Conservation (phyloP, 2,329 filamentous ascomycete genomes). For the Aquanectria penicillioides region DNA sequence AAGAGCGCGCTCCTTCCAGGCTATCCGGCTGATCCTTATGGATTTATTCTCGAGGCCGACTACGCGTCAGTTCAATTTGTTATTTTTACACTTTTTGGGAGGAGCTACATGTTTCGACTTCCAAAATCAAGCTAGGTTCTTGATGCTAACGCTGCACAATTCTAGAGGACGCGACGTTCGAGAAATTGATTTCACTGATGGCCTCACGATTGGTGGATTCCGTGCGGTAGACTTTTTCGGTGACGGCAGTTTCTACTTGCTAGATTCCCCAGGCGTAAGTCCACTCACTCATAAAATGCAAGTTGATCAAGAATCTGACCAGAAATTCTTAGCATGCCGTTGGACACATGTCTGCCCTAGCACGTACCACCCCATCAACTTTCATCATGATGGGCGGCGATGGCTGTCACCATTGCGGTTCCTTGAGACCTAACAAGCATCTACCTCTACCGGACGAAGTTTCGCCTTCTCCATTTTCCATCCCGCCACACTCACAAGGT, state of each 20-base stretch:
- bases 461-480: not conserved
- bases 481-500: not conserved
- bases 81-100: too few relatives aligned
- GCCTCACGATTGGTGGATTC: not conserved
- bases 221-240: constrained; percentile 2
- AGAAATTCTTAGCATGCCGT: not conserved
- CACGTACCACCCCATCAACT: constrained; percentile 3
- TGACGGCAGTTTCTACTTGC: constrained; percentile 9
- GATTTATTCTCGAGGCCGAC: not conserved
- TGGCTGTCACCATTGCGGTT: not conserved
- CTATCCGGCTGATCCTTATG: not conserved
- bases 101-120: too few relatives aligned
- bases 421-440: not conserved
- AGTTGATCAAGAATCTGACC: not conserved
- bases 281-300: not conserved
- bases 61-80: not conserved
- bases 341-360: constrained; percentile 10
- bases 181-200: not conserved
- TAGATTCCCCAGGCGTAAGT: constrained; percentile 6
- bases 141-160: not conserved
- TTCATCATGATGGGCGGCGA: constrained; percentile 8
- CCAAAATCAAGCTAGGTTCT: not conserved
- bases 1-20: not conserved
- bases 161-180: not conserved
- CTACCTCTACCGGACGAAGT: not conserved